Evolutionary conservation across 257 asterid genomes (phyloP).

Genomic region (Catharanthus roseus): DNA sequence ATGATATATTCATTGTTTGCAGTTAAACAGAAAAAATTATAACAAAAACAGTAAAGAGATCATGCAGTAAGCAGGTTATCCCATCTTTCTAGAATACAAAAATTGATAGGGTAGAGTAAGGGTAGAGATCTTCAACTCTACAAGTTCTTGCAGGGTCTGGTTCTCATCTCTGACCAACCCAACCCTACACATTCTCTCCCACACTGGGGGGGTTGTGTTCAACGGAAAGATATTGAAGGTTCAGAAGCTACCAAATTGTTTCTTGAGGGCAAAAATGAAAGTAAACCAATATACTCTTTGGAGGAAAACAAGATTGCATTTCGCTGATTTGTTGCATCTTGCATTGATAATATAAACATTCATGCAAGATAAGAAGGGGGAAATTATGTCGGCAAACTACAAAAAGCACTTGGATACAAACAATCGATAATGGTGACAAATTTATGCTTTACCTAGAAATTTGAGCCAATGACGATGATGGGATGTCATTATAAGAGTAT

Average conservation of each 20-base stretch:
- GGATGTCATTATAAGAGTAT: conserved; percentile 61
- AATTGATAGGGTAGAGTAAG: not conserved
- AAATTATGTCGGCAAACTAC: not conserved
- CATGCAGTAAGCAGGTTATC: not conserved
- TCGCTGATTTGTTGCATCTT: not conserved
- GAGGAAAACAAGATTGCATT: not conserved
- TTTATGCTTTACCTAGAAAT: conserved; percentile 46
- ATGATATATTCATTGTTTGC: not conserved
- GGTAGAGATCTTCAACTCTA: not conserved
- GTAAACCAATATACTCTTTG: not conserved
- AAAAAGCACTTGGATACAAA: not conserved
- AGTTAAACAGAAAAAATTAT: not conserved
- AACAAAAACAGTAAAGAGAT: not conserved
- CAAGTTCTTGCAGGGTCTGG: not conserved
- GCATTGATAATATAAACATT: not conserved
- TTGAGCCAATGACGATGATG: conserved; percentile 66
- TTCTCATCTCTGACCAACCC: not conserved
- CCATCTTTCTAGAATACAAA: not conserved
- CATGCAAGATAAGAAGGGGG: not conserved
- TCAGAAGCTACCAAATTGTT: conserved; percentile 1
- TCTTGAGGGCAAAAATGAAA: not conserved
- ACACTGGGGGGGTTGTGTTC: not conserved
- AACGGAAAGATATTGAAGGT: not conserved
- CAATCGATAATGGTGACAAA: not conserved
- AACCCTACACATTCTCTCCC: not conserved